Evolutionary conservation across 345 rosid species (phyloP).

Genomic region (Populus davidiana): DNA sequence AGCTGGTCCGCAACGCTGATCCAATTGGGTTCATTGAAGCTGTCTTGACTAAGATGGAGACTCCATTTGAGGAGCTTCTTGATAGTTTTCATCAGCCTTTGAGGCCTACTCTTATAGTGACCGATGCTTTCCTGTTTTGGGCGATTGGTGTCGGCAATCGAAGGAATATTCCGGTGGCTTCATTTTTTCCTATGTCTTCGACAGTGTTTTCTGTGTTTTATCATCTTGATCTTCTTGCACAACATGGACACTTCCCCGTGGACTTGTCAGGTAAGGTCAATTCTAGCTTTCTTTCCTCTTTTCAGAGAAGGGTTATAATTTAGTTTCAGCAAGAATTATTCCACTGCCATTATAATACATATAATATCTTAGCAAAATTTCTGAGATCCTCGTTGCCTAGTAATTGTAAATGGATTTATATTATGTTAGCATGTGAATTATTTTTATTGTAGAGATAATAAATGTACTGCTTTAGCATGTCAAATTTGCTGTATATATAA

Average conservation of each 20-base stretch:
- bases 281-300: neutral
- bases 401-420: neutral
- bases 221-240: slow-evolving; percentile 15
- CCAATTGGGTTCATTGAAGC: slow-evolving; percentile 18
- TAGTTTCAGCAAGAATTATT: neutral
- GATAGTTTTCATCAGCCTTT: slow-evolving; percentile 9
- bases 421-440: neutral
- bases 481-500: too few species aligned
- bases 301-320: too few species aligned
- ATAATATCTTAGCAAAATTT: neutral
- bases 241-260: slow-evolving; percentile 18
- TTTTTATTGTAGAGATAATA: neutral
- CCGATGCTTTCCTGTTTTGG: slow-evolving; percentile 13
- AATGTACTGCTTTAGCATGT: neutral
- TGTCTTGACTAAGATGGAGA: slow-evolving; percentile 21
- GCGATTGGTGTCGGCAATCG: slow-evolving; percentile 14
- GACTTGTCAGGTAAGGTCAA: slow-evolving; percentile 8
- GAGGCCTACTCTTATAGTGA: slow-evolving; percentile 1
- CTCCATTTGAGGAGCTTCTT: slow-evolving; percentile 18
- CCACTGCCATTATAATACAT: neutral
- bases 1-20: slow-evolving; percentile 10
- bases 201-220: slow-evolving; percentile 13
- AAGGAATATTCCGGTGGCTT: slow-evolving; percentile 27
- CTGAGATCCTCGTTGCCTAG: neutral
- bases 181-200: slow-evolving; percentile 19